Percentiles rank a stretch among this genome's conserved stretches.
phyloP scores from a whole-genome alignment of 177 flowering plant genomes.

The Tripterygium wilfordii region DNA sequence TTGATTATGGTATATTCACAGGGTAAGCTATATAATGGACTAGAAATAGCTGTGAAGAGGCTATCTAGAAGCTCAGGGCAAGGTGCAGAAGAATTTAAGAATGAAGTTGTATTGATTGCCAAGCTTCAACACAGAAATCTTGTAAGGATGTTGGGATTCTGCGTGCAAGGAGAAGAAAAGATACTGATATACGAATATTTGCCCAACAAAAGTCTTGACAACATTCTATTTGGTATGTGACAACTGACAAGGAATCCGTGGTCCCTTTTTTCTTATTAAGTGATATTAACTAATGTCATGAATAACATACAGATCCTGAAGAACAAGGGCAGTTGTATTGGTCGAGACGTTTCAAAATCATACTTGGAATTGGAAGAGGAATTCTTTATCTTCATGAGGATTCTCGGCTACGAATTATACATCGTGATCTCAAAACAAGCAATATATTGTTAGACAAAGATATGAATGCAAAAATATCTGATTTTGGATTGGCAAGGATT shows the following conservation, averaged over 20 bases:
- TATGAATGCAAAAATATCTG: slow-evolving; percentile 27
- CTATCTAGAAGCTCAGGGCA: slow-evolving; percentile 38
- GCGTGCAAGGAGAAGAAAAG: slow-evolving; percentile 48
- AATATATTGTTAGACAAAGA: slow-evolving; percentile 43
- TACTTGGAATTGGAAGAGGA: slow-evolving; percentile 23
- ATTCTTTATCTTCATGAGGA: slow-evolving; percentile 34
- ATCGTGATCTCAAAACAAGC: slow-evolving; percentile 53
- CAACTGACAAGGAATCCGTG: too few species aligned
- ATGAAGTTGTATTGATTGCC: slow-evolving; percentile 41
- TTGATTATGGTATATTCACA: slow-evolving; percentile 8
- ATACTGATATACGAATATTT: slow-evolving; percentile 53
- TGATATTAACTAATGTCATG: too few species aligned
- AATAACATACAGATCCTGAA: slow-evolving; percentile 9
- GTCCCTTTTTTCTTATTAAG: too few species aligned
- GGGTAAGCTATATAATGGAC: slow-evolving; percentile 49
- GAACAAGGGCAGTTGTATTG: slow-evolving; percentile 13
- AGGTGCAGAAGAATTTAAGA: slow-evolving; percentile 54
- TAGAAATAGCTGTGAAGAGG: slow-evolving; percentile 70
- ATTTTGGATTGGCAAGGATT: slow-evolving; percentile 55
- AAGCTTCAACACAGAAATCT: slow-evolving; percentile 68
- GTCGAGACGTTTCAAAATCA: slow-evolving; percentile 18
- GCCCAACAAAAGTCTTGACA: slow-evolving; percentile 56
- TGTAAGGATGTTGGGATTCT: slow-evolving; percentile 55
- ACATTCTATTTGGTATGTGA: slow-evolving; percentile 14
- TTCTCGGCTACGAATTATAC: slow-evolving; percentile 46